Conservation (phyloP, 306 rosid genomes). For the Lathyrus oleraceus region DNA sequence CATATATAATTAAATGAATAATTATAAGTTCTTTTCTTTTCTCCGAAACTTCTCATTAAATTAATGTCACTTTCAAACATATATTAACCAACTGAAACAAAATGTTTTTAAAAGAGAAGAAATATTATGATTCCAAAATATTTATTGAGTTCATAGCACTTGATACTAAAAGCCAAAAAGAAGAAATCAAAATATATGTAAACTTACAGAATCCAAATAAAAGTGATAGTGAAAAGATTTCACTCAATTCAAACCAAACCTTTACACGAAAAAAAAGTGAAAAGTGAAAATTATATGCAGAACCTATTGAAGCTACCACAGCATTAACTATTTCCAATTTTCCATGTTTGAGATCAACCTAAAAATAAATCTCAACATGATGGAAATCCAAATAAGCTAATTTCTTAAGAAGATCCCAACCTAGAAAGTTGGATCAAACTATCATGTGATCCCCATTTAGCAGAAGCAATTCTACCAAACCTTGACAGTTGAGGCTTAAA, state of each 20-base stretch:
- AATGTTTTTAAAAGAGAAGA: too few relatives aligned
- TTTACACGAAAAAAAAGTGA: not conserved
- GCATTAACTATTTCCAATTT: conserved; percentile 15
- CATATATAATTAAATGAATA: too few relatives aligned
- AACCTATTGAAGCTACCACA: not conserved
- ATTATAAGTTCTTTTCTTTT: too few relatives aligned
- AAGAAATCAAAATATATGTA: not conserved
- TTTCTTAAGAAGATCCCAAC: conserved; percentile 17
- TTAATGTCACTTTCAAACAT: too few relatives aligned
- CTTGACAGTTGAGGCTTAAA: conserved; percentile 38
- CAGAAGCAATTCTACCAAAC: conserved; percentile 30
- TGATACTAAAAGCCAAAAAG: not conserved
- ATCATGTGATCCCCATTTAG: conserved; percentile 24
- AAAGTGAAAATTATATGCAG: not conserved
- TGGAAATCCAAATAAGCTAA: conserved; percentile 5
- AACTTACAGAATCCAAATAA: not conserved
- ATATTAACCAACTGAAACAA: too few relatives aligned
- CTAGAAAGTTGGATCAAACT: not conserved
- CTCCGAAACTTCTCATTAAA: too few relatives aligned
- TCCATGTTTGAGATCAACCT: not conserved
- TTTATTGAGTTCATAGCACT: too few relatives aligned
- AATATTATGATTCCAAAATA: too few relatives aligned
- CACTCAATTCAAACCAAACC: conserved; percentile 11
- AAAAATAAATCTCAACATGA: not conserved
- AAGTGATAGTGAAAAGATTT: not conserved